Evolutionary conservation across 768 basidiomycete species (phyloP), one percentile per base, ranked within the genome.

Genomic region (Leccinum uliginosum): DNA sequence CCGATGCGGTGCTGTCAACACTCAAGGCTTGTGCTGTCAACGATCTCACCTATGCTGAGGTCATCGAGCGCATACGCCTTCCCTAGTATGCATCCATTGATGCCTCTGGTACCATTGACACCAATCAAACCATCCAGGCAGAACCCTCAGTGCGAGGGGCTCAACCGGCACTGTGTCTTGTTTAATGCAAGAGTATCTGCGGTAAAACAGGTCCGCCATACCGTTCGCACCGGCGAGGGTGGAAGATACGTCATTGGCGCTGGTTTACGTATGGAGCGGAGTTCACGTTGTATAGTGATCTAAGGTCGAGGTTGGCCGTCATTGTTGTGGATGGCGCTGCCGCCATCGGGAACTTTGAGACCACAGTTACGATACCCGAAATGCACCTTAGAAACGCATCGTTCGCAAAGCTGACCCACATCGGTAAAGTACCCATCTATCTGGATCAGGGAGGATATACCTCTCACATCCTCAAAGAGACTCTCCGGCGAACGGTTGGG

Each of bases 121-220:
- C n/a, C 1, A 10, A 44, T 12, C 4, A 23, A 32, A 23, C 29
- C 11, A 9, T 49, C 21, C 40, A 72, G 67, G 9, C 71, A 73
- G 38, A 57, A 56, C 50, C 72, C 72, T 3, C 69, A 62, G 15
- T 73, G 70, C 23, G 68, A 66, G 55, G 73, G 72, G 6, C 1
- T 21, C 21, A 35, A 68, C 35, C 60, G 35, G 23, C 21, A 57
- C 34, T 68, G 71, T 7, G 48, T 62, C 34, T 50, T 71, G 17
- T 72, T 72, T 47, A 50, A 71, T 44, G 50, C 56, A 19, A 65
- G 59, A 50, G 52, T 58, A 15, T 35, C 61, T 14, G 59, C 51
- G n/a, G 53, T 53, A 8, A 43, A 53, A 26, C 56, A 56, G 8
- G 54, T 55, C 38, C 54, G 56, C 19, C 51, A 61, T 44, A 3